Percentiles rank a stretch among this genome's conserved stretches.
These are phyloP conservation scores for Sphaerostilbella broomeana DNA, from an alignment of 2,329 filamentous ascomycete species.

Conservation along the genomic window DNA sequence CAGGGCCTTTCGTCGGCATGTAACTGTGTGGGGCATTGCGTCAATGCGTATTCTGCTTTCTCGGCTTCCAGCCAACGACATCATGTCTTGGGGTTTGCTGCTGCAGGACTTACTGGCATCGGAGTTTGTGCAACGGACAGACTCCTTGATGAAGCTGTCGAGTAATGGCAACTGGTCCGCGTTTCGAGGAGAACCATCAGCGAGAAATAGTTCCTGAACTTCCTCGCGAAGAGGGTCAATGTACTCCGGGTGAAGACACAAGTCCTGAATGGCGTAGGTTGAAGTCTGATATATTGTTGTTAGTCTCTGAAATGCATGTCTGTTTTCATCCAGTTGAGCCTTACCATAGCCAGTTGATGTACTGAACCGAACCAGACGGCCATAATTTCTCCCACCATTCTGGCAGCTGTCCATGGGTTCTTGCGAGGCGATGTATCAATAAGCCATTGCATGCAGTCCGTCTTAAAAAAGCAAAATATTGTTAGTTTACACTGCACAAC, in stretches of 20 bases:
- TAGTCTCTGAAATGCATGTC: too few species aligned
- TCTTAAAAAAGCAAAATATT: not conserved
- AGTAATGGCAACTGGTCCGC: conserved; percentile 9
- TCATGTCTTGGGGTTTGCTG: too few species aligned
- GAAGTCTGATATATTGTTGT: too few species aligned
- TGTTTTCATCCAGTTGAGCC: too few species aligned
- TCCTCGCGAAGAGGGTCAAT: not conserved
- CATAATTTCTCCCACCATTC: conserved; percentile 12
- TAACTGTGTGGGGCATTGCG: too few species aligned
- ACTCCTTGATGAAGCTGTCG: conserved; percentile 14
- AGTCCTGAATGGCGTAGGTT: conserved; percentile 4
- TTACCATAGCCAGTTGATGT: conserved; percentile 10
- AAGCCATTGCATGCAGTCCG: conserved; percentile 13
- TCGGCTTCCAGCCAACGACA: too few species aligned
- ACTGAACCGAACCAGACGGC: conserved; percentile 14
- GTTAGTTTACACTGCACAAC: not conserved
- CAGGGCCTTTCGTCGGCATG: conserved; percentile 6
- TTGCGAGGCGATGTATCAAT: conserved; percentile 12
- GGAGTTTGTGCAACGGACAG: conserved; percentile 1
- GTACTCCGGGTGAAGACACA: not conserved
- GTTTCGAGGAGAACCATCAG: not conserved
- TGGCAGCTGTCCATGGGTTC: conserved; percentile 8
- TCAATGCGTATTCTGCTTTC: too few species aligned
- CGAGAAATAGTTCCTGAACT: not conserved
- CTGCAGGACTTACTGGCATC: conserved; percentile 10